Conservation (phyloP, 148 eudicot genomes). For the Arbutus unedo region DNA sequence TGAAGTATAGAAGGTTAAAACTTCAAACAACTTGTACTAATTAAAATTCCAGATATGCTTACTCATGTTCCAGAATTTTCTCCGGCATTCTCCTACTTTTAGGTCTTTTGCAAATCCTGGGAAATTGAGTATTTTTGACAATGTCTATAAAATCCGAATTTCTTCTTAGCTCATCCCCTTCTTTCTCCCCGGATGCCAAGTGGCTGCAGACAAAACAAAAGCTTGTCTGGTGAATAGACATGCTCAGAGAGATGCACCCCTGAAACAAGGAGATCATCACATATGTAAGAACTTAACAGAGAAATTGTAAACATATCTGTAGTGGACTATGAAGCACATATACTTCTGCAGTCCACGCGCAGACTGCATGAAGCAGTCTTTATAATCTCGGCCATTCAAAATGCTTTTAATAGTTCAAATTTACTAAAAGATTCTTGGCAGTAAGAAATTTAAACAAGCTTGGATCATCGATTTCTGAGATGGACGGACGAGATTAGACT, state of each 20-base stretch:
- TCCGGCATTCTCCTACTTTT: conserved; percentile 39
- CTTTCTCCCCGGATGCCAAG: conserved; percentile 76
- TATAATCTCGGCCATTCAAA: too few relatives aligned
- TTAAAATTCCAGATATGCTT: conserved; percentile 13
- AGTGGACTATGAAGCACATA: not conserved
- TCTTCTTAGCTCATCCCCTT: conserved; percentile 76
- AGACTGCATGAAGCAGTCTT: too few relatives aligned
- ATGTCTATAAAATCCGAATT: conserved; percentile 66
- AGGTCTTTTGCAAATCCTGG: conserved; percentile 43
- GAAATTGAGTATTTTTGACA: conserved; percentile 54
- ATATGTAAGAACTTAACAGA: not conserved
- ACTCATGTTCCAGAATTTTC: conserved; percentile 58
- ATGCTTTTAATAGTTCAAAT: too few relatives aligned
- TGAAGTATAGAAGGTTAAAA: not conserved
- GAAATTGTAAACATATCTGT: not conserved
- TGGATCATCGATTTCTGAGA: too few relatives aligned
- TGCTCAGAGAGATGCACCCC: conserved; percentile 74
- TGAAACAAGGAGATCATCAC: conserved; percentile 17
- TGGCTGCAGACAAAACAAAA: conserved; percentile 76
- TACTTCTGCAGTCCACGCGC: not conserved
- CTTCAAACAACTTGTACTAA: not conserved
- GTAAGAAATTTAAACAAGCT: too few relatives aligned
- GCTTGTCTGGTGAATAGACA: conserved; percentile 55
- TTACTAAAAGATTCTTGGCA: too few relatives aligned
- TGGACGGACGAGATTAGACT: too few relatives aligned